phyloP scores from a whole-genome alignment of 1,284 basidiomycete genomes.

The Leccinum pallidistipes region DNA sequence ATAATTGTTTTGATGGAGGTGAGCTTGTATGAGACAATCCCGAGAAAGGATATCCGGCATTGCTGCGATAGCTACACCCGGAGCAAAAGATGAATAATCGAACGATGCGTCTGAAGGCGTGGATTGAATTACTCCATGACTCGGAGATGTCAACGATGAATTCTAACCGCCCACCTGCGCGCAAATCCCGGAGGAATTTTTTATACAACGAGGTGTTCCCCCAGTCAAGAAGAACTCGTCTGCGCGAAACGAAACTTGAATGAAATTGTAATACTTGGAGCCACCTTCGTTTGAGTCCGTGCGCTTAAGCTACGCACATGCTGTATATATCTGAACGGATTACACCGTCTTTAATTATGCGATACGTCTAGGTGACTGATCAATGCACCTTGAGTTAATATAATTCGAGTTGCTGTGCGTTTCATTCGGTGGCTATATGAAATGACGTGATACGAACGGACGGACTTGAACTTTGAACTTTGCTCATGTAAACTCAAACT shows the following conservation, averaged over 20 bases:
- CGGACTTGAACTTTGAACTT: slow-evolving; percentile 25
- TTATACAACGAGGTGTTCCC: slow-evolving; percentile 15
- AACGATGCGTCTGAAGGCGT: slow-evolving; percentile 3
- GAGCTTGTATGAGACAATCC: slow-evolving; percentile 11
- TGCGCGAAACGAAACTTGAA: slow-evolving; percentile 1
- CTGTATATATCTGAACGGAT: slow-evolving; percentile 14
- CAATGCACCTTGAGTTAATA: slow-evolving; percentile 11
- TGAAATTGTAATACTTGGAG: background rate
- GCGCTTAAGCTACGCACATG: slow-evolving; percentile 24
- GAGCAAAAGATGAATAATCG: slow-evolving; percentile 10
- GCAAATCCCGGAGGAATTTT: slow-evolving; percentile 3
- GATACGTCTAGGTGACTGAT: slow-evolving; percentile 23
- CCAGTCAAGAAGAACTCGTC: slow-evolving; percentile 8
- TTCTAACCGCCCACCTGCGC: background rate
- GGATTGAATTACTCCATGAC: slow-evolving; percentile 6
- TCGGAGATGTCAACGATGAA: background rate
- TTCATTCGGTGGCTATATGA: slow-evolving; percentile 20
- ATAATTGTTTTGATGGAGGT: slow-evolving; percentile 9
- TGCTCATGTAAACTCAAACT: slow-evolving; percentile 18
- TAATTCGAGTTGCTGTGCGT: slow-evolving; percentile 15
- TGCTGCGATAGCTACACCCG: slow-evolving; percentile 14
- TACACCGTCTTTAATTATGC: slow-evolving; percentile 19
- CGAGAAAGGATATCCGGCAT: slow-evolving; percentile 12
- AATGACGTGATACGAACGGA: slow-evolving; percentile 33
- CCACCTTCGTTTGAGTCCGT: slow-evolving; percentile 16